These are phyloP conservation scores for Aureobasidium sp. DNA, from an alignment of 2,329 filamentous ascomycete genomes.

Conservation along the genomic window DNA sequence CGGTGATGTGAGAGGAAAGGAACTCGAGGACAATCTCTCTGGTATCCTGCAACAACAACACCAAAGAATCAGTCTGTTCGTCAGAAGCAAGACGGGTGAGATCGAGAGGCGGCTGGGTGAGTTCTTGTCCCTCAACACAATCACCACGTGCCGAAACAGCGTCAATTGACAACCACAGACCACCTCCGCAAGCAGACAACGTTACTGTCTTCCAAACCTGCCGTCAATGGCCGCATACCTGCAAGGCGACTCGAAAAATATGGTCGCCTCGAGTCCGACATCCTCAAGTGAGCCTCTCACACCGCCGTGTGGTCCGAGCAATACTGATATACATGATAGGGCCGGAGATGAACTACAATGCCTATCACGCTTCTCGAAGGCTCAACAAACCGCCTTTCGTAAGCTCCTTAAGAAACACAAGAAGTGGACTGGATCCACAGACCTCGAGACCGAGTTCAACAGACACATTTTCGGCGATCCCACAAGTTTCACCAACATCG, in stretches of 20 bases:
- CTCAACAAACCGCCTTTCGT: constrained; percentile 66
- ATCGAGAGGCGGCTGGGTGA: constrained; percentile 61
- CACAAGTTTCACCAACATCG: constrained; percentile 62
- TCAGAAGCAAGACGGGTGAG: constrained; percentile 71
- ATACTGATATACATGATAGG: constrained; percentile 22
- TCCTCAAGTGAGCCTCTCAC: constrained; percentile 29
- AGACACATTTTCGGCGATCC: constrained; percentile 56
- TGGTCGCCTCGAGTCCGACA: constrained; percentile 42
- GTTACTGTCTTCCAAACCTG: constrained; percentile 2
- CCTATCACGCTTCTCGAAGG: constrained; percentile 62
- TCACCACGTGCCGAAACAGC: background rate
- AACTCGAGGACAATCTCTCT: constrained; percentile 66
- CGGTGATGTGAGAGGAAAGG: constrained; percentile 43
- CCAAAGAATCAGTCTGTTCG: constrained; percentile 68
- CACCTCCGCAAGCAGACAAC: constrained; percentile 11
- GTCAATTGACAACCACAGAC: constrained; percentile 4
- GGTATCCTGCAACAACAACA: constrained; percentile 63
- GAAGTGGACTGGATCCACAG: constrained; percentile 73
- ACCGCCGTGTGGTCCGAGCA: background rate
- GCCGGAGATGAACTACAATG: constrained; percentile 65
- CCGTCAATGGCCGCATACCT: constrained; percentile 28
- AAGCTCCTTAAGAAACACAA: constrained; percentile 83
- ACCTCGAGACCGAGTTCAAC: constrained; percentile 57
- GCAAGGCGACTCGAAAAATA: constrained; percentile 40
- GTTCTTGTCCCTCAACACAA: constrained; percentile 18